These are phyloP conservation scores for Geotrichum phurueaensis DNA, from an alignment of 1,139 yeast genomes.

Conservation along the genomic window DNA sequence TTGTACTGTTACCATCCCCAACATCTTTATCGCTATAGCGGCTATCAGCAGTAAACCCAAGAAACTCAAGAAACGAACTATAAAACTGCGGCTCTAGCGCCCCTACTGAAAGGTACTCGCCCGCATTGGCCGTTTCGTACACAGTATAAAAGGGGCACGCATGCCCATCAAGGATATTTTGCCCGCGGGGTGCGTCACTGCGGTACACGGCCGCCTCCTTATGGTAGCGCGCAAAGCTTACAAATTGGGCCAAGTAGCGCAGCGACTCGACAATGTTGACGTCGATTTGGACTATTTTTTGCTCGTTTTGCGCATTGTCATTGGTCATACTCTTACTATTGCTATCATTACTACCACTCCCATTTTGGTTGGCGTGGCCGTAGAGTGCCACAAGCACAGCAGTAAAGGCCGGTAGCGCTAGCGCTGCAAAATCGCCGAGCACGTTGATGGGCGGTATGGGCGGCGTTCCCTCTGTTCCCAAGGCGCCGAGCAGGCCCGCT, in stretches of 20 bases:
- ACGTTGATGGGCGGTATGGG: conserved; percentile 20
- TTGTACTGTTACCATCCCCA: no score
- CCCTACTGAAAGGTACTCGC: conserved; percentile 22
- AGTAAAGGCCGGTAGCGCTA: conserved; percentile 22
- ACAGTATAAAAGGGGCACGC: conserved; percentile 22
- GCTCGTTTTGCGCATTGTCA: background rate
- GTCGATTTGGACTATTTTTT: conserved; percentile 17
- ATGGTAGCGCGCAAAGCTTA: conserved; percentile 17
- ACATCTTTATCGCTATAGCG: no score
- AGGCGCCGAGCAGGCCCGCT: conserved; percentile 19
- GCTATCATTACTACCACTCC: background rate
- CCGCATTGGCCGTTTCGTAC: conserved; percentile 20
- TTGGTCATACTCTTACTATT: background rate
- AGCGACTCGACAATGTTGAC: conserved; percentile 24
- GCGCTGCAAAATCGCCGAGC: conserved; percentile 26
- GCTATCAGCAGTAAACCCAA: conserved; percentile 4
- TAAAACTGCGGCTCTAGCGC: conserved; percentile 25
- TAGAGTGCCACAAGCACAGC: conserved; percentile 21
- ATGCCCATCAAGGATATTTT: conserved; percentile 22
- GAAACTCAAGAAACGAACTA: conserved; percentile 16
- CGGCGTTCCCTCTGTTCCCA: conserved; percentile 20
- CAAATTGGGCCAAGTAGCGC: conserved; percentile 21
- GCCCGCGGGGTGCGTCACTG: conserved; percentile 17
- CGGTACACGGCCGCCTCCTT: background rate
- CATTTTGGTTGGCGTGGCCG: conserved; percentile 6